phyloP scores from a whole-genome alignment of 768 basidiomycete genomes.

The Pleurotus salmoneostramineus region DNA sequence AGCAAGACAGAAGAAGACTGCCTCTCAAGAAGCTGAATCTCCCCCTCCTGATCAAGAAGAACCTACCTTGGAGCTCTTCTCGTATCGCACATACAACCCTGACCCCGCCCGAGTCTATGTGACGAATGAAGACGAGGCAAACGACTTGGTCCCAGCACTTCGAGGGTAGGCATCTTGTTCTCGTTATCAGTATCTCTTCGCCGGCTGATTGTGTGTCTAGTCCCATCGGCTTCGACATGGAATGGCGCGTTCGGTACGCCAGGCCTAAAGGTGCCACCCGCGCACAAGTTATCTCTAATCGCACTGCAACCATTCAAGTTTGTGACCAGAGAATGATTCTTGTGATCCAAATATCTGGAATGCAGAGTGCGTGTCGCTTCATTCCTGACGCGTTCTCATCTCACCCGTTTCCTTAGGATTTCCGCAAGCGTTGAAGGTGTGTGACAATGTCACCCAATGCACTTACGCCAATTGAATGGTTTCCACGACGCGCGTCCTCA shows the following conservation, averaged over 20 bases:
- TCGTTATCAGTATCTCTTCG: neutral
- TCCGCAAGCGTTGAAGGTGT: constrained; percentile 23
- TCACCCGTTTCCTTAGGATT: constrained; percentile 19
- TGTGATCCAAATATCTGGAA: constrained; percentile 24
- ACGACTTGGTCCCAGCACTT: constrained; percentile 24
- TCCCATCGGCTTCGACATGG: constrained; percentile 29
- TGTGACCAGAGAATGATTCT: constrained; percentile 26
- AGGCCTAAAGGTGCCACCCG: neutral
- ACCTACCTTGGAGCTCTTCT: constrained; percentile 12
- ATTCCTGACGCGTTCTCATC: neutral
- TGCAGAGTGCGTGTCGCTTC: constrained; percentile 20
- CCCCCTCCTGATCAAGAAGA: constrained; percentile 12
- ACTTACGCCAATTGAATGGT: neutral
- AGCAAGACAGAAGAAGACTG: neutral
- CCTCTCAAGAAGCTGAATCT: neutral
- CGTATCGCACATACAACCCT: constrained; percentile 25
- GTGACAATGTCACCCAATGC: neutral
- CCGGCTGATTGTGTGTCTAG: constrained; percentile 6
- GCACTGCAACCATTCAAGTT: constrained; percentile 27
- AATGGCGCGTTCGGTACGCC: constrained; percentile 24
- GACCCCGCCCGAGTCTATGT: constrained; percentile 22
- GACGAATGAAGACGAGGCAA: constrained; percentile 22
- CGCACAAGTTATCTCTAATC: constrained; percentile 12
- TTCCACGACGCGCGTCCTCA: constrained; percentile 4
- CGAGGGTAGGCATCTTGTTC: constrained; percentile 15